These are phyloP conservation scores for Fusarium begoniae DNA, from an alignment of 2,329 filamentous ascomycete genomes.

Conservation along the genomic window DNA sequence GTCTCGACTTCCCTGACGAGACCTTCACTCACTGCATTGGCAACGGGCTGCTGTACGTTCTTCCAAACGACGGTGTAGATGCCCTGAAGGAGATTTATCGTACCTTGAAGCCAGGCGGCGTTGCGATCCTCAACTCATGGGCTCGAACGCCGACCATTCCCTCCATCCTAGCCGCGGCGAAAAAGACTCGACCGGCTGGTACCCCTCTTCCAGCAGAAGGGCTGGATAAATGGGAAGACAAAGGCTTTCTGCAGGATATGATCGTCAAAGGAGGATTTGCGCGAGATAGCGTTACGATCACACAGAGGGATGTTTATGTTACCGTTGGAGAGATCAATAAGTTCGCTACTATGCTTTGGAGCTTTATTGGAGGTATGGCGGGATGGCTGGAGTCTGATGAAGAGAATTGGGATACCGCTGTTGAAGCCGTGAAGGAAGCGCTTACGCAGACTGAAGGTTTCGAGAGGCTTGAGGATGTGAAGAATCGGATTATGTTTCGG, in stretches of 20 bases:
- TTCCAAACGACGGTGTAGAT: not conserved
- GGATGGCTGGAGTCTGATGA: conserved; percentile 20
- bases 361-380: conserved; percentile 6
- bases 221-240: conserved; percentile 2
- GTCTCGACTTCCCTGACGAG: not conserved
- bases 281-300: no score
- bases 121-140: conserved; percentile 1
- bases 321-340: not conserved
- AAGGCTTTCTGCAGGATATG: fast-evolving
- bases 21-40: not conserved
- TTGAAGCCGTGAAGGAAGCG: not conserved
- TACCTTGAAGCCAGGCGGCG: not conserved
- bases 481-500: not conserved
- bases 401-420: not conserved
- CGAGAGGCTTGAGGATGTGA: not conserved
- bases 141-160: not conserved
- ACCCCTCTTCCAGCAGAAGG: not conserved
- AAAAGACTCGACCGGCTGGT: not conserved
- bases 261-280: not conserved
- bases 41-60: not conserved
- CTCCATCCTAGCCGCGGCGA: not conserved
- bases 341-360: not conserved
- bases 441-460: not conserved
- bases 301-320: not conserved
- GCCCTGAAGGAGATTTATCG: not conserved